phyloP scores from a whole-genome alignment of 164 flowering plant genomes.

The Liquidambar formosana region DNA sequence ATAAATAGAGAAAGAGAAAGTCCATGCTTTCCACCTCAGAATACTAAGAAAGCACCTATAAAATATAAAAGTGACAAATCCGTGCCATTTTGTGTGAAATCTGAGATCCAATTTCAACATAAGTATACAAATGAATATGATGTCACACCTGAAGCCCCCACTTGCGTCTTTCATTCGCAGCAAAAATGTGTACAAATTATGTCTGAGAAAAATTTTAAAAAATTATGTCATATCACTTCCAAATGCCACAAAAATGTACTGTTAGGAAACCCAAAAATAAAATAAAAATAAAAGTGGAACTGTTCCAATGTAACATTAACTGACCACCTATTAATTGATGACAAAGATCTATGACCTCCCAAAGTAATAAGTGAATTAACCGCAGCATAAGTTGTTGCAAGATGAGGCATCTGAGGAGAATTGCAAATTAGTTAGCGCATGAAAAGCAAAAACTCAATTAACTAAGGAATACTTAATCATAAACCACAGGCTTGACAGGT shows the following conservation, averaged over 20 bases:
- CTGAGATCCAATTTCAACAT: neutral
- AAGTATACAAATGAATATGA: slow-evolving; percentile 2
- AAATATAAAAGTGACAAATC: neutral
- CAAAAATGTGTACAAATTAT: slow-evolving; percentile 59
- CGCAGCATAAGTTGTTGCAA: slow-evolving; percentile 98
- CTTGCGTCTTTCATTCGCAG: slow-evolving; percentile 72
- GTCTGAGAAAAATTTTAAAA: slow-evolving; percentile 43
- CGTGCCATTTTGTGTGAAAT: slow-evolving; percentile 6
- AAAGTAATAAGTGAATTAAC: slow-evolving; percentile 85
- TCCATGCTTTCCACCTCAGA: too few relatives aligned
- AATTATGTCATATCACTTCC: slow-evolving; percentile 11
- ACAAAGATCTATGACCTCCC: slow-evolving; percentile 68
- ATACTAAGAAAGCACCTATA: too few relatives aligned
- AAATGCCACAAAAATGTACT: neutral
- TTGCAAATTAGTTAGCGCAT: neutral
- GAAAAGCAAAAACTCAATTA: neutral
- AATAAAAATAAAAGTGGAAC: neutral
- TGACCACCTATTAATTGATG: slow-evolving; percentile 90
- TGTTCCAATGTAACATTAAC: slow-evolving; percentile 18
- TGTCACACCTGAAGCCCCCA: slow-evolving; percentile 82
- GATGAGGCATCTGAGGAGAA: slow-evolving; percentile 79
- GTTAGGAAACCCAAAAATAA: neutral
- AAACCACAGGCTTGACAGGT: neutral
- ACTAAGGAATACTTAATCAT: neutral
- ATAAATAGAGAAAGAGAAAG: too few relatives aligned